Conservation (phyloP, 768 basidiomycete species). For the Galerina marginata region DNA sequence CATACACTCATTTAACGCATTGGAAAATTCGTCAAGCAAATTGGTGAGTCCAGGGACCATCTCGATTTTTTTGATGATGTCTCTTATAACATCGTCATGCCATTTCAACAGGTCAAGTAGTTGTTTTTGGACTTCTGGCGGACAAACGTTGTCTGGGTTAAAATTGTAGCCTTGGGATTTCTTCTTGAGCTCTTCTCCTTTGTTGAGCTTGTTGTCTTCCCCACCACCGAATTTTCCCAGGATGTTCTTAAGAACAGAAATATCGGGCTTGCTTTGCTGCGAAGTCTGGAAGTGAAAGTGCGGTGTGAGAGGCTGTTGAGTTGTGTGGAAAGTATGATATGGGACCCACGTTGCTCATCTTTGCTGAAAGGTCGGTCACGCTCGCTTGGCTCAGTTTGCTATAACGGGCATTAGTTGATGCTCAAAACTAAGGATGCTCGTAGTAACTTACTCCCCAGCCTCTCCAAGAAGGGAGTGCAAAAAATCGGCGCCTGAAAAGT, state of each 20-base stretch:
- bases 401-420: constrained; percentile 3
- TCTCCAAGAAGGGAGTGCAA: constrained; percentile 69
- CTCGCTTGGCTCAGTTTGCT: constrained; percentile 66
- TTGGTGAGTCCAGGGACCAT: constrained; percentile 66
- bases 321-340: not conserved
- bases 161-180: constrained; percentile 64
- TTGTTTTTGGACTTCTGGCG: constrained; percentile 65
- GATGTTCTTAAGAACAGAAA: constrained; percentile 46
- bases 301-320: too few relatives aligned
- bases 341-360: constrained; percentile 46
- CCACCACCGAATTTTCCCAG: constrained; percentile 61
- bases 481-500: constrained; percentile 56
- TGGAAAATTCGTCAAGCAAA: constrained; percentile 64
- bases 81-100: constrained; percentile 64
- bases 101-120: constrained; percentile 64
- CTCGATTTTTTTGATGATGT: constrained; percentile 60
- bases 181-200: constrained; percentile 60
- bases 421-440: not conserved
- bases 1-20: constrained; percentile 71
- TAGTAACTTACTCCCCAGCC: constrained; percentile 57
- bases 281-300: too few relatives aligned
- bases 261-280: constrained; percentile 28
- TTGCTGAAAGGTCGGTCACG: constrained; percentile 60
- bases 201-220: constrained; percentile 52
- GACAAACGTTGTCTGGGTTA: constrained; percentile 65